phyloP scores from a whole-genome alignment of 1,284 basidiomycete genomes.

The Cutaneotrichosporon spelunceum region DNA sequence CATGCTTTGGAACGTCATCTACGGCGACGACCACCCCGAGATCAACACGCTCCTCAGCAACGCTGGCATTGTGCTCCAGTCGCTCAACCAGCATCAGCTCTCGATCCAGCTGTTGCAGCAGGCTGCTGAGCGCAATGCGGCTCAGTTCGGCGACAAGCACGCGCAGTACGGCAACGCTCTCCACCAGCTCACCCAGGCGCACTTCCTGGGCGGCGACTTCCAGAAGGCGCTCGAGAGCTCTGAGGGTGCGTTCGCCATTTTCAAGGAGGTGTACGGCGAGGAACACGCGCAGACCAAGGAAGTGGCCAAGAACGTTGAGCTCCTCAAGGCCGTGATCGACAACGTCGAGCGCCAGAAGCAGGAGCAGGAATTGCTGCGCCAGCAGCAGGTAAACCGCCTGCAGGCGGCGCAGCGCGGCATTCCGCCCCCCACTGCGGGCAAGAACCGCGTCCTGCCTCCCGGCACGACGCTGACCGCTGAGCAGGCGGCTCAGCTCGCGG shows the following conservation, averaged over 20 bases:
- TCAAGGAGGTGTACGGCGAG: slow-evolving; percentile 48
- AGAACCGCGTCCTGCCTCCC: slow-evolving; percentile 15
- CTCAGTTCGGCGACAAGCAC: slow-evolving; percentile 46
- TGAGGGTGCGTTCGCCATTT: slow-evolving; percentile 49
- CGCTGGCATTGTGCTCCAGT: slow-evolving; percentile 50
- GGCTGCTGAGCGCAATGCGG: slow-evolving; percentile 36
- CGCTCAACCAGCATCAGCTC: slow-evolving; percentile 44
- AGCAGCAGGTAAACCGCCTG: slow-evolving; percentile 40
- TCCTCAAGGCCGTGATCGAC: slow-evolving; percentile 48
- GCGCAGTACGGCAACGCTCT: slow-evolving; percentile 46
- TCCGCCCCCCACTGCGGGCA: slow-evolving; percentile 11
- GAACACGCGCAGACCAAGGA: slow-evolving; percentile 52
- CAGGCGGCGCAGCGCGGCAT: slow-evolving; percentile 31
- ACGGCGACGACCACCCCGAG: slow-evolving; percentile 57
- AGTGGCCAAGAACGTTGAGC: slow-evolving; percentile 51
- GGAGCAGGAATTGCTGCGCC: slow-evolving; percentile 42
- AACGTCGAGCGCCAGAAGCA: slow-evolving; percentile 47
- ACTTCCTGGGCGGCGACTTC: slow-evolving; percentile 52
- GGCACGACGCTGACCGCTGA: slow-evolving; percentile 15
- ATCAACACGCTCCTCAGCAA: slow-evolving; percentile 53
- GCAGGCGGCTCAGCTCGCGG: slow-evolving; percentile 18
- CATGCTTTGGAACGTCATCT: slow-evolving; percentile 56
- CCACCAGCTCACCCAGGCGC: slow-evolving; percentile 51
- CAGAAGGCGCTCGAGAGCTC: slow-evolving; percentile 48
- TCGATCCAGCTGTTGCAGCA: slow-evolving; percentile 45